Evolutionary conservation across 2,329 filamentous ascomycete species (phyloP).

Genomic region (Diaporthe sp.): DNA sequence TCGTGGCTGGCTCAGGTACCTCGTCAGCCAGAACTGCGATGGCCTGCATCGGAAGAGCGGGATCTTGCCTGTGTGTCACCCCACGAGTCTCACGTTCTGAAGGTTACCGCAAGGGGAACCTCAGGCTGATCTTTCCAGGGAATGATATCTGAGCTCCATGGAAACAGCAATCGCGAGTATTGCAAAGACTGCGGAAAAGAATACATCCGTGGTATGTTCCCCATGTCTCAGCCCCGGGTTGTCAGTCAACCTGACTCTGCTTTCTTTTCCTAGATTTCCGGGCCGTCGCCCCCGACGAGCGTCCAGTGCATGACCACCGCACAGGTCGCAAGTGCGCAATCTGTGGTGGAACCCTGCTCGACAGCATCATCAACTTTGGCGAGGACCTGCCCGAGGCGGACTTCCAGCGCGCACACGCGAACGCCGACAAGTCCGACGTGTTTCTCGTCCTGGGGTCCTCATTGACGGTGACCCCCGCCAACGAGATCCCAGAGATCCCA

Average conservation of each 20-base stretch:
- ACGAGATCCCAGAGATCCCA: constrained; percentile 50
- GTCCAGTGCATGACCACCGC: constrained; percentile 55
- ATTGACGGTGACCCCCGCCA: constrained; percentile 54
- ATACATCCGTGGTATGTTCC: constrained; percentile 52
- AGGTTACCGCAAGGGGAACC: no score
- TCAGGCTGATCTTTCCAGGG: constrained; percentile 42
- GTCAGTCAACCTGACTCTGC: background rate
- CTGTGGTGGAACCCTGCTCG: constrained; percentile 51
- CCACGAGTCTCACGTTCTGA: background rate
- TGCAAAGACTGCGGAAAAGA: constrained; percentile 57
- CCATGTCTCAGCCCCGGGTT: no score
- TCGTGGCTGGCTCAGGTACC: constrained; percentile 11
- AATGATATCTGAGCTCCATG: constrained; percentile 57
- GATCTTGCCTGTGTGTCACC: constrained; percentile 51
- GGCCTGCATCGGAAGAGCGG: constrained; percentile 57
- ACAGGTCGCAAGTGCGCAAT: constrained; percentile 55
- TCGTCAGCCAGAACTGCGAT: constrained; percentile 52
- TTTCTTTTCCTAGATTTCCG: constrained; percentile 50
- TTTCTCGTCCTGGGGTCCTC: constrained; percentile 59
- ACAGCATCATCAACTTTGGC: constrained; percentile 58
- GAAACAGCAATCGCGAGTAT: constrained; percentile 57
- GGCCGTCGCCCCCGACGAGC: constrained; percentile 55
- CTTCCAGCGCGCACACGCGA: constrained; percentile 45
- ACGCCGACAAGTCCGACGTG: constrained; percentile 54
- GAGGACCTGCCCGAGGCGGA: constrained; percentile 47